Base-by-base conservation (phyloP, 768 basidiomycete species). In the Suillus plorans region DNA sequence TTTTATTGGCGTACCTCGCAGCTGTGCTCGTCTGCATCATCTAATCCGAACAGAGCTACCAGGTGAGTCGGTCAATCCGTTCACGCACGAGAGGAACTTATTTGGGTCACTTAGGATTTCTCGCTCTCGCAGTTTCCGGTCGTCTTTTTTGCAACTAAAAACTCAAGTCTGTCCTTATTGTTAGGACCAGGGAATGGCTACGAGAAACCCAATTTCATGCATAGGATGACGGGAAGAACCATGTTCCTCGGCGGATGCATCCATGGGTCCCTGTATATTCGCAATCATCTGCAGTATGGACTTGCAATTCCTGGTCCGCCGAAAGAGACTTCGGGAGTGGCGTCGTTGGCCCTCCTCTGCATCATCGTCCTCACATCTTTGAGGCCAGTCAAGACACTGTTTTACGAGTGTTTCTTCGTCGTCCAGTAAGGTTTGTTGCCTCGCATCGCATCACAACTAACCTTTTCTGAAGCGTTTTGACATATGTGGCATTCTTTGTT, bases 321-420 rank as follows among this genome's bases (percentile, higher is more conserved):
- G 73, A 95, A 95, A 77, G 89, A 93, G 73, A 85, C 81, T 0
- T 84, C 86, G 2, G 94, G 95, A 1, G 81, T 95, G 1, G 86
- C 90, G 0, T 85, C 92, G 0, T 81, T 93, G 53, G 82, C 81
- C 0, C 69, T 89, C 5, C 81, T 95, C 6, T 84, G 86, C 61
- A 78, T 85, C 42, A 81, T 95, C 44, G 85, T 90, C 12, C 73
- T 95, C 16, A 81, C 85, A 0, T 89, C 88, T n/a, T 73, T 94
- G 47, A 77, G 83, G 37, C 86, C 87, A 0, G 80, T 92, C 8
- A 80, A 94, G 63, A 76, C 81, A 61, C 80, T 76, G 66, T 85
- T 82, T 60, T 94, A 92, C 74, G 84, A 89, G 64, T 70, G 80
- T 4, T 97, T 96, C 77, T 89, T 87, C 70, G 73, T 85, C 37